Conservation (phyloP, 305 asterid genomes). For the Andrographis paniculata region DNA sequence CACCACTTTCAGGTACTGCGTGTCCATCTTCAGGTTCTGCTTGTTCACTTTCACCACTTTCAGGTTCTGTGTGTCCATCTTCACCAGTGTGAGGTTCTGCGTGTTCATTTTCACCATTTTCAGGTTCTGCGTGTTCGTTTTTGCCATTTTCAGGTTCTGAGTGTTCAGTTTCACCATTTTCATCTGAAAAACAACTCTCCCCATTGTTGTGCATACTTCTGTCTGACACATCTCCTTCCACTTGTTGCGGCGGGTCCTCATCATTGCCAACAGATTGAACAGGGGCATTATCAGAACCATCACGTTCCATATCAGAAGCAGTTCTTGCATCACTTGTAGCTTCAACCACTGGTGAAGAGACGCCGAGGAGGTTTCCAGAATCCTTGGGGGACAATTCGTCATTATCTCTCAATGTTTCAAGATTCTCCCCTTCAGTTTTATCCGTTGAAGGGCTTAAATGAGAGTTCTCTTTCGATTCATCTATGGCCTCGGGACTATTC, state of each 20-base stretch:
- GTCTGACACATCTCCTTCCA: slow-evolving; percentile 16
- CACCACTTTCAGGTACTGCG: slow-evolving; percentile 22
- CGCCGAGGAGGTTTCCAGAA: slow-evolving; percentile 16
- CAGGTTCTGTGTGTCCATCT: slow-evolving; percentile 25
- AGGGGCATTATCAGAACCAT: slow-evolving; percentile 20
- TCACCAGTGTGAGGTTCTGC: no score
- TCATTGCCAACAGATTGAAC: slow-evolving; percentile 20
- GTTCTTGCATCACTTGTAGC: slow-evolving; percentile 20
- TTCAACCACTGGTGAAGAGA: slow-evolving; percentile 15
- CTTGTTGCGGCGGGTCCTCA: slow-evolving; percentile 23
- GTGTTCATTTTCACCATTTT: slow-evolving; percentile 18
- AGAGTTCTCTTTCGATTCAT: slow-evolving; percentile 21
- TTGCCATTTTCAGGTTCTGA: slow-evolving; percentile 24
- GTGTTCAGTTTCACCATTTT: slow-evolving; percentile 22
- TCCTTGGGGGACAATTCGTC: slow-evolving; percentile 19
- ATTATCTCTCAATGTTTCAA: slow-evolving; percentile 17
- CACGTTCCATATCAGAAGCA: slow-evolving; percentile 17
- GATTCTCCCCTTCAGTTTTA: slow-evolving; percentile 22
- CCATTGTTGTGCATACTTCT: slow-evolving; percentile 16
- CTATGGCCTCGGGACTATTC: slow-evolving; percentile 20
- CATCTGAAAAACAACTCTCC: slow-evolving; percentile 20
- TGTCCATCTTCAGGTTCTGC: no score
- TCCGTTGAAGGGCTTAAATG: slow-evolving; percentile 15
- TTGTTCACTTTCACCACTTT: slow-evolving; percentile 18
- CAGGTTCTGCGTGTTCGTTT: slow-evolving; percentile 25